A percentile compares a stretch with the other conserved stretches of the same genome.
Evolutionary conservation across 495 filamentous ascomycete species (phyloP).

Genomic region (Trichoderma parareesei): DNA sequence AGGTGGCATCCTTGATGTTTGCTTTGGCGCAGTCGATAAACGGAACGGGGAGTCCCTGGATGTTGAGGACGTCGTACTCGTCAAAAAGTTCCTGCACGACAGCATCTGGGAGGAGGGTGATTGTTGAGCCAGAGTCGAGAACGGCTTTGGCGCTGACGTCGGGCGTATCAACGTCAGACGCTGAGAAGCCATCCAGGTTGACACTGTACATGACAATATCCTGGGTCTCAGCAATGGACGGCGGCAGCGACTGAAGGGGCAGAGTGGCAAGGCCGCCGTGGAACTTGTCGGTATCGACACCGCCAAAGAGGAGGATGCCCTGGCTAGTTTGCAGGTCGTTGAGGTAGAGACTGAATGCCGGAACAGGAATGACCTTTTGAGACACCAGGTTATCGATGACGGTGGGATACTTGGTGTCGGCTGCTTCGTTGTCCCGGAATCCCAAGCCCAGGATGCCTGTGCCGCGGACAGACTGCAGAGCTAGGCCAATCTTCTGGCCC

Average conservation of each 20-base stretch:
- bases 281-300: slow-evolving; percentile 80
- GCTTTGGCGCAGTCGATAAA: slow-evolving; percentile 41
- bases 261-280: slow-evolving; percentile 62
- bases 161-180: slow-evolving; percentile 26
- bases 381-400: slow-evolving; percentile 65
- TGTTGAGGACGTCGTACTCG: slow-evolving; percentile 44
- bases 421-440: slow-evolving; percentile 67
- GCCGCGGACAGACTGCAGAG: slow-evolving; percentile 53
- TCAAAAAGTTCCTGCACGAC: slow-evolving; percentile 50
- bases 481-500: slow-evolving; percentile 76
- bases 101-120: slow-evolving; percentile 66
- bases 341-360: slow-evolving; percentile 82
- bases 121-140: slow-evolving; percentile 80
- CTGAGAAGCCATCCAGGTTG: slow-evolving; percentile 24
- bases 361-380: slow-evolving; percentile 62
- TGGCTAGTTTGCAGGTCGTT: slow-evolving; percentile 52
- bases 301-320: slow-evolving; percentile 84
- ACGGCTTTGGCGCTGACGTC: slow-evolving; percentile 51
- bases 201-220: slow-evolving; percentile 34
- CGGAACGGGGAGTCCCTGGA: slow-evolving; percentile 34
- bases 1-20: slow-evolving; percentile 48
- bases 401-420: slow-evolving; percentile 60
- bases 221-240: slow-evolving; percentile 9
- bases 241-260: slow-evolving; percentile 47
- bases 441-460: slow-evolving; percentile 89